phyloP scores from a whole-genome alignment of 768 basidiomycete genomes.

The Pulveroboletus sp. region DNA sequence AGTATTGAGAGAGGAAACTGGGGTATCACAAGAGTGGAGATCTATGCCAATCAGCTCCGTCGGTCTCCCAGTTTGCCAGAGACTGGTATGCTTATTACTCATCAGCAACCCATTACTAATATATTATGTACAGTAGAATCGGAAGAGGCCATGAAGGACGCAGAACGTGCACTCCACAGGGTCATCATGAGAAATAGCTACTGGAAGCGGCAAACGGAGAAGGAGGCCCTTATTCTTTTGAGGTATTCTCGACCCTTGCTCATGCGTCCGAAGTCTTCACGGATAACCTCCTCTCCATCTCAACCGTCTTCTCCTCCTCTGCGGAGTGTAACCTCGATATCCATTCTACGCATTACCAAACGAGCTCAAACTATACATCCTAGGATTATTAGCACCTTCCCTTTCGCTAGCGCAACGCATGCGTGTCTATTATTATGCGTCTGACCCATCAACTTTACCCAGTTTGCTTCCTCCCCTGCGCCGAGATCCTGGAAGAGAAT shows the following conservation, averaged over 20 bases:
- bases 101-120: conserved; percentile 16
- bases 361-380: conserved; percentile 54
- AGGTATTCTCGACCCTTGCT: conserved; percentile 47
- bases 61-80: conserved; percentile 6
- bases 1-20: conserved; percentile 49
- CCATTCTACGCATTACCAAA: conserved; percentile 46
- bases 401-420: conserved; percentile 55
- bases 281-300: conserved; percentile 11
- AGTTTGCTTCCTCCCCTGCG: conserved; percentile 33
- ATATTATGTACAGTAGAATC: conserved; percentile 15
- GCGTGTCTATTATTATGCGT: conserved; percentile 54
- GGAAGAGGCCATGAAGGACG: conserved; percentile 32
- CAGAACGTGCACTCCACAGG: conserved; percentile 31
- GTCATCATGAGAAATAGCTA: conserved; percentile 47
- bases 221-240: conserved; percentile 49
- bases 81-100: conserved; percentile 5
- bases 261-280: conserved; percentile 27
- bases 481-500: conserved; percentile 13
- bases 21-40: conserved; percentile 45
- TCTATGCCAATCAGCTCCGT: conserved; percentile 42
- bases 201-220: conserved; percentile 41
- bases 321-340: conserved; percentile 18
- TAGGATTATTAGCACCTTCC: conserved; percentile 52
- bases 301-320: conserved; percentile 13
- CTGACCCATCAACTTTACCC: conserved; percentile 48